Base-by-base conservation (phyloP, 345 rosid species). In the Euphorbia tirucalli region DNA sequence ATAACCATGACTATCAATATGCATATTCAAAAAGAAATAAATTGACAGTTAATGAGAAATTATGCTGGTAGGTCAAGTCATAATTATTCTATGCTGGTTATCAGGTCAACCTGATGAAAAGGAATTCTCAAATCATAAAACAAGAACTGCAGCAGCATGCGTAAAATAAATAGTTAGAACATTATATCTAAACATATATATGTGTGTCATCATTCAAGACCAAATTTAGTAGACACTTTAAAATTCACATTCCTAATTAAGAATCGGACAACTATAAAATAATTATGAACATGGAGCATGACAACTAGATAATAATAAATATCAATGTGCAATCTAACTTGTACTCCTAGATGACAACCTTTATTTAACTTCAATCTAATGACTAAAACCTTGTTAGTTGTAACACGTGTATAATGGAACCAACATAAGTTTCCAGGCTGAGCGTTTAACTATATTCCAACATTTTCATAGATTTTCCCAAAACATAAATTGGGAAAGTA, bases 21-120 rank as follows among this genome's bases (percentile, higher is more conserved):
- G 74, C 46, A 3, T n/a, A 15, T 27, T 57, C 30, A 60, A 22
- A 44, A 25, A 18, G 65, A 6, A 71, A 60, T 46, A 71, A 46
- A 31, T 61, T 61, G 41, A 43, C 30, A 60, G 58, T 46, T 46
- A 30, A 57, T 9, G 25, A 57, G 41, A 35, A 60, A 35, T 66
- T 49, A 68, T 1, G 19, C 44, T 18, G 46, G 74, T 64, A 64
- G 41, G 71, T 54, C 41, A 48, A 15, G 46, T 14, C 70, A 61
- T 16, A 35, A 37, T 61, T 37, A 52, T 62, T 65, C 58, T 61
- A 11, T 49, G 35, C 30, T 19, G 44, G 44, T 39, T 39, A 56
- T 66, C 55, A 4, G 41, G 46, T 28, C 54, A 28, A 16, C 43
- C 27, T 68, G 62, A 27, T 61, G 16, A 57, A 22, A 19, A 65